Evolutionary conservation across 306 rosid species (phyloP).

Genomic region (Quercus engelmannii): DNA sequence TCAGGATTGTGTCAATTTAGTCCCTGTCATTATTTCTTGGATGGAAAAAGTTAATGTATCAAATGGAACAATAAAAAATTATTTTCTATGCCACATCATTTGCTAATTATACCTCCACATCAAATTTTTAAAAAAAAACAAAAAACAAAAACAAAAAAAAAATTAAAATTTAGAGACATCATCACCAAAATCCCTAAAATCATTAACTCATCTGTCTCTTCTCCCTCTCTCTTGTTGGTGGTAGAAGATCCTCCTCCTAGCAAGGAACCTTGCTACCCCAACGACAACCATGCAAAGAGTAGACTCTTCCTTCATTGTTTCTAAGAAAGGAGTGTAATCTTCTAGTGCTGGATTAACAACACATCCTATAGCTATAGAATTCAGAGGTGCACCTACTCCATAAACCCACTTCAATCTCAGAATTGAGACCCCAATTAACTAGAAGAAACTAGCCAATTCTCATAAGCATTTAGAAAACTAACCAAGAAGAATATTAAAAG

Average conservation of each 20-base stretch:
- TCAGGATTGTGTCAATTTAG: too few relatives aligned
- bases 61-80: too few relatives aligned
- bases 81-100: too few relatives aligned
- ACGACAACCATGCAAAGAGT: constrained; percentile 79
- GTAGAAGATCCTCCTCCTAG: constrained; percentile 82
- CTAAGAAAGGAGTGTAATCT: constrained; percentile 34
- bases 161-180: too few relatives aligned
- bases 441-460: constrained; percentile 2
- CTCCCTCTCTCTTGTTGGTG: too few relatives aligned
- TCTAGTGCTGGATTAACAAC: constrained; percentile 28
- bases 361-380: constrained; percentile 42
- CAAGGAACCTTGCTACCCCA: constrained; percentile 97
- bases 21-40: accelerated
- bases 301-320: constrained; percentile 37
- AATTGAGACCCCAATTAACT: background rate
- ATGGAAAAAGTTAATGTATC: too few relatives aligned
- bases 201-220: too few relatives aligned
- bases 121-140: too few relatives aligned
- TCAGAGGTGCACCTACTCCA: constrained; percentile 49
- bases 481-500: too few relatives aligned
- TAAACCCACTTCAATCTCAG: constrained; percentile 11
- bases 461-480: background rate
- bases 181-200: too few relatives aligned
- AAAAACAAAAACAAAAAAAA: too few relatives aligned
- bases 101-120: too few relatives aligned